Base-by-base conservation (phyloP, 164 flowering plant species). In the Magnolia officinalis region DNA sequence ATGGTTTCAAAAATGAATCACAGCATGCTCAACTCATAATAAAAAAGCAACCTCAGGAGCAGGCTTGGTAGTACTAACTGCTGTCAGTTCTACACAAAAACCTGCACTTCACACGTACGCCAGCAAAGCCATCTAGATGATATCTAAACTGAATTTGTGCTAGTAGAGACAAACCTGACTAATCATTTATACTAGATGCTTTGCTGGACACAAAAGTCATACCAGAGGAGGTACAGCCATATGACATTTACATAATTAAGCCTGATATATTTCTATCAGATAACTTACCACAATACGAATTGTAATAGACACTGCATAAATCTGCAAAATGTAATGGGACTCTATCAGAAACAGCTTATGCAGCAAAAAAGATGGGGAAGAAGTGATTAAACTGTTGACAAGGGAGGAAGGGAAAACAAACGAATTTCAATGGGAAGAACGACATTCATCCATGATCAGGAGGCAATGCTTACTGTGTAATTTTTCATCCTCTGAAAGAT, bases 401-500 rank as follows among this genome's bases (percentile, higher is more conserved):
- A 37, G 50, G 18, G 21, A 52, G 20, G 1, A 19, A 31, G 37
- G 70, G 52, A 4, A 9, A 50, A 24, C 0, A 37, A n/a, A 24
- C 0, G 18, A n/a, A 61, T 65, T 13, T 69, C 1, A 10, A 63
- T 16, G n/a, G 31, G 23, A 20, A 45, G 61, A 11, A 55, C 4
- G 14, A 9, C 18, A 16, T 55, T 55, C 13, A 16, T 55, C 61
- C 18, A 55, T 16, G 18, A 55, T 11, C 61, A 19, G 75, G 21
- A 50, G 23, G 66, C 18, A 16, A 13, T 26, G 49, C 77, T 78
- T 80, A 92, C 98, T 69, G 97, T 91, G 84, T 95, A 93, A 77
- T 93, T 91, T 82, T 95, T 95, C 95, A 95, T 95, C 79, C 97
- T 86, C 81, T 92, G 97, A 77, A 90, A 93, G 77, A 95, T 95